Base-by-base conservation (phyloP, 2,329 filamentous ascomycete genomes). In the Tolypocladium tundrense region DNA sequence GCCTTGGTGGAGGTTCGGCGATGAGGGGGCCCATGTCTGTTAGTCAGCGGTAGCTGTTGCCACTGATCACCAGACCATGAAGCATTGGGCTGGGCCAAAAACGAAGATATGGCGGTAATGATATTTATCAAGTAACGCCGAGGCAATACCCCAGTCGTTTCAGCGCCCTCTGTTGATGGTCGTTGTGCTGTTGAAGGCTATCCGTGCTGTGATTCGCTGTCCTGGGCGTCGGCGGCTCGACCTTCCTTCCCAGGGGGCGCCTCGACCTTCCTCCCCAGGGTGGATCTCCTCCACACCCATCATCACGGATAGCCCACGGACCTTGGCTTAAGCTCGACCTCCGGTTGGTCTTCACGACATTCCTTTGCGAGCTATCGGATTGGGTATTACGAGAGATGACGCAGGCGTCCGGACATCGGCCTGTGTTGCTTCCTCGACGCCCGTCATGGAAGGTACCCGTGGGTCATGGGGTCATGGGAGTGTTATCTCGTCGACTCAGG, bases 221-320 rank as follows among this genome's bases (percentile, higher is more conserved):
- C 4, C 3, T 3, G 19, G 19, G 10, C 11, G 51, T 13, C n/a
- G 33, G 56, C 56, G 56, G 24, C 52, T 58, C 56, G 52, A 51
- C 27, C n/a, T 58, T 58, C 56, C 56, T 58, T 37, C 56, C 56
- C 56, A 54, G 56, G 41, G 6, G 52, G 39, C 56, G 56, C 51
- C 51, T 58, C 56, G 56, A 58, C 4, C 19, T 58, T 58, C 52
- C 56, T 58, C 48, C 56, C 56, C 56, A 54, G 35, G 31, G 9
- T 11, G 35, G 1, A 16, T 5, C n/a, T 6, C 45, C n/a, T 19
- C 55, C 45, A 21, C 55, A 33, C 24, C 2, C 3, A 7, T 10
- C 37, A 41, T 40, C n/a, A 40, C 21, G 35, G 5, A 27, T 35
- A 31, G 1, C 14, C 13, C 33, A 14, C 10, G 27, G 24, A 1